Base-by-base conservation (phyloP, 225 moss, liverwort and hornwort genomes). In the Pseudisothecium myosuroides region DNA sequence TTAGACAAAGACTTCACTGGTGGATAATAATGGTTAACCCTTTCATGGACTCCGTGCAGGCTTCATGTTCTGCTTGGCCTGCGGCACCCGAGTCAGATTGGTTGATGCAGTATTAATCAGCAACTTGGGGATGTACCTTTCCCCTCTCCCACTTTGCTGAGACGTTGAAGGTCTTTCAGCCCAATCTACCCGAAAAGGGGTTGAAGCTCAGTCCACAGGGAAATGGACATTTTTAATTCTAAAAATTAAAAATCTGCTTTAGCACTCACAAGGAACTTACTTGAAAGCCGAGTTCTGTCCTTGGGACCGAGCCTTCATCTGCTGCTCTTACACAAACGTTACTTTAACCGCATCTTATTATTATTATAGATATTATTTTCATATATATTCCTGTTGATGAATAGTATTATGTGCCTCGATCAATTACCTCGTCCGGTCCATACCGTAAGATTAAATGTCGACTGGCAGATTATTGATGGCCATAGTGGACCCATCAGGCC, bases 1-100 rank as follows among this genome's bases (percentile, higher is more conserved):
- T 93, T 85, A 85, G 93, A 93, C 84, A 88, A 85, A 93, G 93
- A 91, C 87, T 89, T 90, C 87, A 89, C 82, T 90, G 82, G 91
- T 88, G 86, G 87, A 89, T 90, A 88, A 90, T 86, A 86, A 89
- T 90, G 88, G 83, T 85, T 76, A 84, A 72, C 82, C 56, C 76
- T 85, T 66, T 87, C 90, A 88, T 88, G 85, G 85, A 75, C 88
- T 88, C 91, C 85, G 90, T 93, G 90, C 93, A 91, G 73, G 86
- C 69, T 80, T 90, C 84, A 91, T 92, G 89, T 92, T 87, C 83
- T 69, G 69, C 86, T 92, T 65, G 87, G 59, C 82, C 80, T 91
- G 88, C 88, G 91, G 89, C 88, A 87, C 82, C 52, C 47, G 47
- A 80, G 66, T 85, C 89, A 90, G 86, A 88, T 84, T 67, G 86